These are phyloP conservation scores for Lactuca saligna DNA, from an alignment of 129 eudicot species.

Conservation along the genomic window DNA sequence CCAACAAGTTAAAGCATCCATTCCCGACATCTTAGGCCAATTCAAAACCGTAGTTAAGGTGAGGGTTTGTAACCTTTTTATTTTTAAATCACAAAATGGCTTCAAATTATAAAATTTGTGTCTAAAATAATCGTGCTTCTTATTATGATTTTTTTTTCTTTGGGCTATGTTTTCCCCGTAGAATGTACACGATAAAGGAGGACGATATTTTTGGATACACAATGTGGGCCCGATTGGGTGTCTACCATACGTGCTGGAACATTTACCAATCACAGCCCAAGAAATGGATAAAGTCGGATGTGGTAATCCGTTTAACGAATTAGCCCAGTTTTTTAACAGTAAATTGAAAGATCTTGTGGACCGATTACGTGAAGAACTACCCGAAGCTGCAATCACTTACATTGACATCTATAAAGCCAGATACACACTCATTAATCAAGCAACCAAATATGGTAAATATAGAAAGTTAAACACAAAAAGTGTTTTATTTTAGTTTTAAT, in stretches of 20 bases:
- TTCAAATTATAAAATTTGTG: background rate
- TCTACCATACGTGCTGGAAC: slow-evolving; percentile 29
- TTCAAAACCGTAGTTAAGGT: slow-evolving; percentile 55
- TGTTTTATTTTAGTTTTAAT: background rate
- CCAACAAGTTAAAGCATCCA: slow-evolving; percentile 50
- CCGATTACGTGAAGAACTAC: slow-evolving; percentile 32
- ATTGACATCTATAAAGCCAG: slow-evolving; percentile 31
- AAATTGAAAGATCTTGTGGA: slow-evolving; percentile 28
- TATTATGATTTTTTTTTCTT: background rate
- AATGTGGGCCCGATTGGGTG: slow-evolving; percentile 43
- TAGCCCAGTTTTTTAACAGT: slow-evolving; percentile 27
- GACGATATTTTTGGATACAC: slow-evolving; percentile 36
- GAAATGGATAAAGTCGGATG: slow-evolving; percentile 32
- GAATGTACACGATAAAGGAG: slow-evolving; percentile 30
- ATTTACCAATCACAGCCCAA: slow-evolving; percentile 2
- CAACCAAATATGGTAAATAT: slow-evolving; percentile 28
- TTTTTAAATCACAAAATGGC: background rate
- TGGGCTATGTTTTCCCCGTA: background rate
- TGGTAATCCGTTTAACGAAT: slow-evolving; percentile 20
- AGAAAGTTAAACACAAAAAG: background rate
- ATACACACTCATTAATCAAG: slow-evolving; percentile 32
- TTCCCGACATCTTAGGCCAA: slow-evolving; percentile 60
- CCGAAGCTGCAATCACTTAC: slow-evolving; percentile 23
- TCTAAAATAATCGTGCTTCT: background rate
- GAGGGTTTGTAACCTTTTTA: background rate